Evolutionary conservation across 495 filamentous ascomycete genomes (phyloP).

Genomic region (Xylaria scruposa): DNA sequence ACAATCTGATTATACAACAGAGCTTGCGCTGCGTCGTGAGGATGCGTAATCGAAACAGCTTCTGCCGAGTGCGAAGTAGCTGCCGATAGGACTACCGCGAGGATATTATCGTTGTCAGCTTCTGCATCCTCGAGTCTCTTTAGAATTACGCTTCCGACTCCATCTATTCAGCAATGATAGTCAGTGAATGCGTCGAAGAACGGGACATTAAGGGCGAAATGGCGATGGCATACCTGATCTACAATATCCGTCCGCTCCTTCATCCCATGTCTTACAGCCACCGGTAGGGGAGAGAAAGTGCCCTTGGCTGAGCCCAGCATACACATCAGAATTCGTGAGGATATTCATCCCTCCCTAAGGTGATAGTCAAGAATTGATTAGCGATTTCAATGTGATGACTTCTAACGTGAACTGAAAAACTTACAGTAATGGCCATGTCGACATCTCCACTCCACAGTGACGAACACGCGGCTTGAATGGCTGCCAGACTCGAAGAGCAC

Average conservation of each 20-base stretch:
- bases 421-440: constrained; percentile 45
- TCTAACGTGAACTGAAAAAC: no score
- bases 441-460: constrained; percentile 75
- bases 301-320: neutral
- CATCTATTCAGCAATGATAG: no score
- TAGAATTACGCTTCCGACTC: no score
- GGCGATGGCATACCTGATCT: no score
- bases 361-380: no score
- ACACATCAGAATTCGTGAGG: neutral
- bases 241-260: constrained; percentile 62
- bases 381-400: no score
- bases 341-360: constrained; percentile 39
- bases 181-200: no score
- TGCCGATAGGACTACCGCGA: no score
- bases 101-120: no score
- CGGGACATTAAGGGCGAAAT: no score
- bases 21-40: constrained; percentile 65
- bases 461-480: constrained; percentile 34
- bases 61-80: no score
- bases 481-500: constrained; percentile 46
- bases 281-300: constrained; percentile 24
- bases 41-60: constrained; percentile 45
- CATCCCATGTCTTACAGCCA: constrained; percentile 31
- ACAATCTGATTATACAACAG: constrained; percentile 63
- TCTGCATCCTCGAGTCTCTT: no score